Conservation (phyloP, 2,329 filamentous ascomycete genomes). For the Hymenoscyphus albidus region DNA sequence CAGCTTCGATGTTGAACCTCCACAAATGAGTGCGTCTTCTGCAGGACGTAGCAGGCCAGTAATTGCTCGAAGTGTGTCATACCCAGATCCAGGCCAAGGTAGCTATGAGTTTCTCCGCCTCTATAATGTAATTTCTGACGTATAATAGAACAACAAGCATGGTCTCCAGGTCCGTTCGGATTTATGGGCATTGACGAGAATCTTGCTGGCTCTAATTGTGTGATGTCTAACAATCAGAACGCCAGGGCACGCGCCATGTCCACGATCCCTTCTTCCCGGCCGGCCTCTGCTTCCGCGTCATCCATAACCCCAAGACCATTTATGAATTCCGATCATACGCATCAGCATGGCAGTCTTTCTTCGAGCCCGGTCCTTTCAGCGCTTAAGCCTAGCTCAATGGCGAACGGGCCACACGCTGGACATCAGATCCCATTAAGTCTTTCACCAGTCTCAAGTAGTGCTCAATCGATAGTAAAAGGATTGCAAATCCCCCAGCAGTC, state of each 20-base stretch:
- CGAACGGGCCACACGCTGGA: neutral
- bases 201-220: constrained; percentile 1
- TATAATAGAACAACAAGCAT: constrained; percentile 13
- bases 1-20: neutral
- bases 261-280: constrained; percentile 6
- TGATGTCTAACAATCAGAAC: constrained; percentile 7
- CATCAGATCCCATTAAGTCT: neutral
- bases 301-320: constrained; percentile 4
- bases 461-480: neutral
- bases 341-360: neutral
- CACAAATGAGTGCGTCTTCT: neutral
- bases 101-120: constrained; percentile 10
- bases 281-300: neutral
- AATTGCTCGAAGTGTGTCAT: constrained; percentile 20
- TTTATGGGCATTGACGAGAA: constrained; percentile 11
- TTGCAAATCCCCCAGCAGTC: neutral
- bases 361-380: neutral
- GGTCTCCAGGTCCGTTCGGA: constrained; percentile 11
- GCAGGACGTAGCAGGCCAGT: constrained; percentile 10
- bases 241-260: constrained; percentile 7
- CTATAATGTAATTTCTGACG: neutral
- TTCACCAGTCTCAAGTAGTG: neutral
- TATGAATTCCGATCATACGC: neutral
- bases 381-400: neutral
- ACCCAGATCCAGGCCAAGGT: constrained; percentile 12